These are phyloP conservation scores for Fusarium equiseti DNA, from an alignment of 2,329 filamentous ascomycete species.

Conservation along the genomic window DNA sequence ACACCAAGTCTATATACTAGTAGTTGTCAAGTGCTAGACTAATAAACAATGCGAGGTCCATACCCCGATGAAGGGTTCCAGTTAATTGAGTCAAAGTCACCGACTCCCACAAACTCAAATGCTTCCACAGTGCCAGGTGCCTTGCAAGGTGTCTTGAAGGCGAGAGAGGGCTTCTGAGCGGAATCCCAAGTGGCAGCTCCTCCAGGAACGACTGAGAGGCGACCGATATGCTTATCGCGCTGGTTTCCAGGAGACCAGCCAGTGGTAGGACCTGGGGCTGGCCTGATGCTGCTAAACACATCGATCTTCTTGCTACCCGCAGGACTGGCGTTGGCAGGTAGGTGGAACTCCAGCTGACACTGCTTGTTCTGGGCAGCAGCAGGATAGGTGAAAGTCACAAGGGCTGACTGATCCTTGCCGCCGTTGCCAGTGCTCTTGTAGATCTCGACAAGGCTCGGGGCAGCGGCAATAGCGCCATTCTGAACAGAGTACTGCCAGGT, in stretches of 20 bases:
- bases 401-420: slow-evolving; percentile 5
- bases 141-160: slow-evolving; percentile 9
- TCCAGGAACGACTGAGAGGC: neutral
- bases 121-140: slow-evolving; percentile 8
- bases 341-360: slow-evolving; percentile 6
- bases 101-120: slow-evolving; percentile 11
- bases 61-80: neutral
- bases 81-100: slow-evolving; percentile 2
- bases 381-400: slow-evolving; percentile 7
- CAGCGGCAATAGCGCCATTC: neutral
- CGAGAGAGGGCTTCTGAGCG: slow-evolving; percentile 1
- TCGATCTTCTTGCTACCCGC: slow-evolving; percentile 7
- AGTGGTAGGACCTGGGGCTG: neutral
- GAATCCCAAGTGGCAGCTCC: slow-evolving; percentile 3
- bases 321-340: neutral
- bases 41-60: slow-evolving; percentile 4
- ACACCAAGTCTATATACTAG: no score
- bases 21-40: neutral
- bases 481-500: slow-evolving; percentile 7
- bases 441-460: neutral
- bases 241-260: slow-evolving; percentile 5
- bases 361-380: neutral
- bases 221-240: neutral
- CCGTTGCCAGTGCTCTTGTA: neutral
- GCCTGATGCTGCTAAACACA: neutral